Conservation (phyloP, 176 grass and related monocot genomes). For the barley (Hordeum vulgare) region MorexV3_pseudomolecules_assembly NC_058523.1:396012975-396013474, state of each 20-base stretch:
- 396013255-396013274: neutral
- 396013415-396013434: conserved; percentile 28
- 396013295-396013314: neutral
- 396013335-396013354: neutral
- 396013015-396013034: neutral
- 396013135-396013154: conserved; percentile 29
- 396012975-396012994: neutral
- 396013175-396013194: conserved; percentile 44
- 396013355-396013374: conserved; percentile 27
- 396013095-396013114: neutral
- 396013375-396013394: conserved; percentile 52
- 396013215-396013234: neutral
- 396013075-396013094: neutral
- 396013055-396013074: neutral
- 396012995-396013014: neutral
- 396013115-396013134: neutral
- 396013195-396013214: neutral
- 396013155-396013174: conserved; percentile 44
- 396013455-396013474: conserved; percentile 76
- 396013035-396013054: neutral
- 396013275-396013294: neutral
- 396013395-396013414: conserved; percentile 62
- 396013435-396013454: conserved; percentile 56
- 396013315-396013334: neutral
- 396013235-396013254: neutral